phyloP scores from a whole-genome alignment of 306 rosid genomes.

The Vicia villosa region DNA sequence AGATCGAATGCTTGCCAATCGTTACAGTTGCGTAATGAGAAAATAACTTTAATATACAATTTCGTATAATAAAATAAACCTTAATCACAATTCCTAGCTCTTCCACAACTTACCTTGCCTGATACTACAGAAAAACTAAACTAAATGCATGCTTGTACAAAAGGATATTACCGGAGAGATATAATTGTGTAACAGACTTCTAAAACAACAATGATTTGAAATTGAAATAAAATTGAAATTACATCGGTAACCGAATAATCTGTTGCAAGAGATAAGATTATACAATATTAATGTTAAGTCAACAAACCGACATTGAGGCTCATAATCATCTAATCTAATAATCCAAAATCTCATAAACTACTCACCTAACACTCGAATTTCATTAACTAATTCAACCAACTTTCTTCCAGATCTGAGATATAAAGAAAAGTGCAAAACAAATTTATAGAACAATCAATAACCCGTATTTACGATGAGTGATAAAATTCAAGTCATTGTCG shows the following conservation, averaged over 20 bases:
- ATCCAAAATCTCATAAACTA: conserved; percentile 12
- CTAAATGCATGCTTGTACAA: background rate
- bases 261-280: background rate
- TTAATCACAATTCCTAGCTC: too few relatives aligned
- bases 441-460: conserved; percentile 6
- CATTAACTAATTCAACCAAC: conserved; percentile 13
- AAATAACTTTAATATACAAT: conserved; percentile 2
- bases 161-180: too few relatives aligned
- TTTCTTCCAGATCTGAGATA: conserved; percentile 42
- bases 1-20: background rate
- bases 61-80: background rate
- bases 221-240: background rate
- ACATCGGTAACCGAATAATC: background rate
- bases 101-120: too few relatives aligned
- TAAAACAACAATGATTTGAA: too few relatives aligned
- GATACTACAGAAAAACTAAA: too few relatives aligned
- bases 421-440: conserved; percentile 7
- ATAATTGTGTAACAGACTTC: too few relatives aligned
- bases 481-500: conserved; percentile 7
- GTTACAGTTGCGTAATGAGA: conserved; percentile 25
- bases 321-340: background rate
- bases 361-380: background rate
- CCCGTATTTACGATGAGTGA: conserved; percentile 1
- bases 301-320: background rate
- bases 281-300: background rate